Evolutionary conservation across 1,284 basidiomycete genomes (phyloP).

Genomic region (Testicularia cyperi): DNA sequence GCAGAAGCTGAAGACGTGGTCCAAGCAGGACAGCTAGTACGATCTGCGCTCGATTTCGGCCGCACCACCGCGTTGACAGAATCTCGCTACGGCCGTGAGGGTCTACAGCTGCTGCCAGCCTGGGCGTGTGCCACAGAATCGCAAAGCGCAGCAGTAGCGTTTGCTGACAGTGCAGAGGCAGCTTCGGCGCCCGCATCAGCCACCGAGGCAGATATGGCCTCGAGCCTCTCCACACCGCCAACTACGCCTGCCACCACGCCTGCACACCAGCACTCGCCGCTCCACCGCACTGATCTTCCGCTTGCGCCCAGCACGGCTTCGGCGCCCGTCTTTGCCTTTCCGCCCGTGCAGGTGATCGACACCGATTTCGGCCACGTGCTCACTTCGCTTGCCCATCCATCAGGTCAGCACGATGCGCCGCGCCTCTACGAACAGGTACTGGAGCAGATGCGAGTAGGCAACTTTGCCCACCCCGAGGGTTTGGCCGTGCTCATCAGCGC

Average conservation of each 20-base stretch:
- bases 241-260: conserved; percentile 19
- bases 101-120: conserved; percentile 14
- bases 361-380: conserved; percentile 38
- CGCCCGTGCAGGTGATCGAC: conserved; percentile 45
- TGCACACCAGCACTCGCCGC: conserved; percentile 20
- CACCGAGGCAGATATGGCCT: conserved; percentile 12
- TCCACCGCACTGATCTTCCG: conserved; percentile 10
- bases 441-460: conserved; percentile 32
- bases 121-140: too few species aligned
- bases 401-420: conserved; percentile 13
- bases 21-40: too few species aligned
- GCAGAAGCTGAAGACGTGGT: too few species aligned
- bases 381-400: conserved; percentile 4
- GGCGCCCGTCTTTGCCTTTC: conserved; percentile 6
- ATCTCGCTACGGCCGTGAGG: conserved; percentile 25
- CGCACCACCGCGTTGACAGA: conserved; percentile 4
- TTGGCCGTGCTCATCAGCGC: conserved; percentile 44
- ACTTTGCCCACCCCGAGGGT: conserved; percentile 41
- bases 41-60: background rate
- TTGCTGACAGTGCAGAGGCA: background rate
- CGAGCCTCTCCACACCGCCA: conserved; percentile 6
- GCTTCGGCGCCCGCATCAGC: background rate
- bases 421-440: conserved; percentile 21
- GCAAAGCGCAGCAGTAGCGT: too few species aligned
- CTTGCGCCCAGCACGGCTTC: background rate